phyloP scores from a whole-genome alignment of 2,329 filamentous ascomycete species.

The Pseudogymnoascus sp. region DNA sequence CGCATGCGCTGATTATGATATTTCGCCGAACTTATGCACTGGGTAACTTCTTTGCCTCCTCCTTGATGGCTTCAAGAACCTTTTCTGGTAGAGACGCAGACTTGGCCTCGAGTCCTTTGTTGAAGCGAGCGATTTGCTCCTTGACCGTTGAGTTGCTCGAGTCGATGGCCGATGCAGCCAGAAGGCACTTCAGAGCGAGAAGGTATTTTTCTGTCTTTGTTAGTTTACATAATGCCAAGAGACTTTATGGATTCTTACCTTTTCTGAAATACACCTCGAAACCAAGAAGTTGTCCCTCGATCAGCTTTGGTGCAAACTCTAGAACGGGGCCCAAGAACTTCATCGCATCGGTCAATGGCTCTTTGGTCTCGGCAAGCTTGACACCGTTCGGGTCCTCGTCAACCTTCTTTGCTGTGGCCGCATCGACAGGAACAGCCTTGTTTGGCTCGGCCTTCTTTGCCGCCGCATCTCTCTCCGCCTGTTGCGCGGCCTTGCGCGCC shows the following conservation, averaged over 20 bases:
- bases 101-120: constrained; percentile 47
- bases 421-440: constrained; percentile 54
- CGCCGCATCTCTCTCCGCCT: constrained; percentile 68
- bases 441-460: constrained; percentile 82
- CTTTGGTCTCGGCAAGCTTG: constrained; percentile 70
- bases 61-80: constrained; percentile 1
- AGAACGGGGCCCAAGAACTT: constrained; percentile 79
- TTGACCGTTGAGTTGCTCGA: constrained; percentile 64
- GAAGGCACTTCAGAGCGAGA: constrained; percentile 78
- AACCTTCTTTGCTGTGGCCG: constrained; percentile 70
- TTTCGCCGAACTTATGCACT: constrained; percentile 2
- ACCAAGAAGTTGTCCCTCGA: constrained; percentile 75
- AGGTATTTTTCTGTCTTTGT: constrained; percentile 66
- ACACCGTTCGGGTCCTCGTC: constrained; percentile 82
- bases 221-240: constrained; percentile 19
- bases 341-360: constrained; percentile 78
- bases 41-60: constrained; percentile 6
- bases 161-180: constrained; percentile 64
- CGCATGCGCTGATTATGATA: constrained; percentile 4
- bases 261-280: constrained; percentile 85
- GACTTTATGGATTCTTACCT: constrained; percentile 48
- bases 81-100: background rate
- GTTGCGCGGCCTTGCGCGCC: constrained; percentile 72
- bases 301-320: constrained; percentile 71
- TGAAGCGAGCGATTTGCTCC: constrained; percentile 66